Evolutionary conservation across 345 rosid species (phyloP).

Genomic region (Populus deltoides): DNA sequence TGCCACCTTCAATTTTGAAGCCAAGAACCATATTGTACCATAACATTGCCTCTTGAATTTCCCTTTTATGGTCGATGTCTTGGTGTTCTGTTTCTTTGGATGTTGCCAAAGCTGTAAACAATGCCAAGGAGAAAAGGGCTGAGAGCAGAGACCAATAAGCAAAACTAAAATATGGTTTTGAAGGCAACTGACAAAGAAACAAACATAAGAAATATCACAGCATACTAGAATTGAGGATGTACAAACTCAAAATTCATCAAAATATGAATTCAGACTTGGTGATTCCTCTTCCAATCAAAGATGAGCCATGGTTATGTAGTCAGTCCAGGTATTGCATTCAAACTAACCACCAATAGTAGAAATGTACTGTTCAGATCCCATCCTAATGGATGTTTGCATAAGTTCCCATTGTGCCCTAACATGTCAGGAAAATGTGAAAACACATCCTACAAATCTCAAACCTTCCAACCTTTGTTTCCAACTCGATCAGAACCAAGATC

Average conservation of each 20-base stretch:
- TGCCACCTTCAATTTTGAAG: constrained; percentile 76
- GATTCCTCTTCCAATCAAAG: not conserved
- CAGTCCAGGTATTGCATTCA: not conserved
- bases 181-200: not conserved
- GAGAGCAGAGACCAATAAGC: not conserved
- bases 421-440: not conserved
- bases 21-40: constrained; percentile 88
- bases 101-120: constrained; percentile 36
- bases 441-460: constrained; percentile 8
- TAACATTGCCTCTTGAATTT: constrained; percentile 58
- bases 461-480: not conserved
- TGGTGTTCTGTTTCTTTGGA: constrained; percentile 44
- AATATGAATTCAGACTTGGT: not conserved
- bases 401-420: not conserved
- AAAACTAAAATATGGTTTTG: not conserved
- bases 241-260: not conserved
- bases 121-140: constrained; percentile 14
- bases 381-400: not conserved
- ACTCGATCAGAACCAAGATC: not conserved
- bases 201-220: not conserved
- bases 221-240: not conserved
- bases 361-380: not conserved
- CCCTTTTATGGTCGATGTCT: constrained; percentile 40
- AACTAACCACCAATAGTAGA: not conserved
- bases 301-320: not conserved